phyloP scores from a whole-genome alignment of 768 basidiomycete species.

The Boletus reticulatus region DNA sequence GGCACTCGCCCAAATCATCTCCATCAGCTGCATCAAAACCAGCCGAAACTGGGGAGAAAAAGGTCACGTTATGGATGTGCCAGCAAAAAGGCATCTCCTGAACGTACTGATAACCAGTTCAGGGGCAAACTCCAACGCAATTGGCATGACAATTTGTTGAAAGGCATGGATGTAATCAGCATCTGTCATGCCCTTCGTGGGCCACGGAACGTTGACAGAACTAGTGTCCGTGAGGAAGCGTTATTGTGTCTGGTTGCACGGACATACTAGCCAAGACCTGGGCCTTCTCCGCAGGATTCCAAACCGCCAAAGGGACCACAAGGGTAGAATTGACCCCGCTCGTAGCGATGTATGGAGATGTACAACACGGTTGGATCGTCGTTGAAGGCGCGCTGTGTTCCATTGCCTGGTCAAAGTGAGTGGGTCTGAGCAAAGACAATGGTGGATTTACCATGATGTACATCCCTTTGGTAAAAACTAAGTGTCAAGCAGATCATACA shows the following conservation, averaged over 20 bases:
- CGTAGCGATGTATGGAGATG: slow-evolving; percentile 93
- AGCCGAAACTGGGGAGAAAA: slow-evolving; percentile 71
- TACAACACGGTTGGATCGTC: slow-evolving; percentile 91
- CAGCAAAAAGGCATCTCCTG: not conserved
- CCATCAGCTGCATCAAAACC: slow-evolving; percentile 97
- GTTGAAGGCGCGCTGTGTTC: slow-evolving; percentile 94
- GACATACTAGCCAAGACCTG: slow-evolving; percentile 83
- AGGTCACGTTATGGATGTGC: not conserved
- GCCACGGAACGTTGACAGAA: slow-evolving; percentile 97
- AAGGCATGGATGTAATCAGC: slow-evolving; percentile 97
- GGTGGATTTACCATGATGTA: slow-evolving; percentile 73
- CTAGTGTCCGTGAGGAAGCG: slow-evolving; percentile 38
- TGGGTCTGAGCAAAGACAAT: not conserved
- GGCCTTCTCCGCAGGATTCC: slow-evolving; percentile 81
- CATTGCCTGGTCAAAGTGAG: slow-evolving; percentile 66
- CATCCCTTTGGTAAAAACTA: slow-evolving; percentile 63
- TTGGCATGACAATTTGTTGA: slow-evolving; percentile 94
- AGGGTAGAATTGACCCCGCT: slow-evolving; percentile 90
- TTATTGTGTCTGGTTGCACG: not conserved
- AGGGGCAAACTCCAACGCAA: slow-evolving; percentile 93
- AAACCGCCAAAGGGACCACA: slow-evolving; percentile 87
- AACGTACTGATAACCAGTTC: slow-evolving; percentile 91
- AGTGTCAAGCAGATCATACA: slow-evolving; percentile 3
- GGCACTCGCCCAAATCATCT: slow-evolving; percentile 88
- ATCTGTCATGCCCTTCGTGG: slow-evolving; percentile 81